Conservation (phyloP, 129 eudicot genomes). For the Saussurea involucrata region DNA sequence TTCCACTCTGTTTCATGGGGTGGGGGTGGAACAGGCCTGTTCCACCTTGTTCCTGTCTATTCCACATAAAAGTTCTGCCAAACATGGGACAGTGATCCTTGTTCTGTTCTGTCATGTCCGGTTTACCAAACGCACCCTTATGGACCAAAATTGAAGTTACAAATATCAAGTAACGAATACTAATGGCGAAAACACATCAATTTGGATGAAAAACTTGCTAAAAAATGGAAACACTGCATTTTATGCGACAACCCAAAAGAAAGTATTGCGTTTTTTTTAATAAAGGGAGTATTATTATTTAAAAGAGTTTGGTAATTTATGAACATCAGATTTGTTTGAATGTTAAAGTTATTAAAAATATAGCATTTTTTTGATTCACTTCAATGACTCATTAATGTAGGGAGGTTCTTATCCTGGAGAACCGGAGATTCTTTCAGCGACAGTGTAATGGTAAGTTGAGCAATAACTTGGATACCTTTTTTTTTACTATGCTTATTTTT, state of each 20-base stretch:
- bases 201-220: not conserved
- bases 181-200: not conserved
- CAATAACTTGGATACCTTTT: conserved; percentile 6
- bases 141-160: not conserved
- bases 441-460: conserved; percentile 48
- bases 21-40: too few relatives aligned
- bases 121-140: too few relatives aligned
- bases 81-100: too few relatives aligned
- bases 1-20: too few relatives aligned
- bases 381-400: conserved; percentile 29
- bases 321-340: too few relatives aligned
- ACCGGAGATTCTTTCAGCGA: conserved; percentile 45
- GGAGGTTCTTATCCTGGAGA: conserved; percentile 68
- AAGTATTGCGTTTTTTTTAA: not conserved
- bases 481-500: conserved; percentile 1
- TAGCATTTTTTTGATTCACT: not conserved
- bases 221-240: not conserved
- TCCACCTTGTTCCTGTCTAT: too few relatives aligned
- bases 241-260: not conserved
- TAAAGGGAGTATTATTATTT: not conserved
- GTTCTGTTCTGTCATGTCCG: too few relatives aligned
- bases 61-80: too few relatives aligned
- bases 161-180: not conserved
- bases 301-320: not conserved
- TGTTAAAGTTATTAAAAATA: too few relatives aligned